Conservation (phyloP, 2,329 filamentous ascomycete genomes). For the Aspergillus intermedius region DNA sequence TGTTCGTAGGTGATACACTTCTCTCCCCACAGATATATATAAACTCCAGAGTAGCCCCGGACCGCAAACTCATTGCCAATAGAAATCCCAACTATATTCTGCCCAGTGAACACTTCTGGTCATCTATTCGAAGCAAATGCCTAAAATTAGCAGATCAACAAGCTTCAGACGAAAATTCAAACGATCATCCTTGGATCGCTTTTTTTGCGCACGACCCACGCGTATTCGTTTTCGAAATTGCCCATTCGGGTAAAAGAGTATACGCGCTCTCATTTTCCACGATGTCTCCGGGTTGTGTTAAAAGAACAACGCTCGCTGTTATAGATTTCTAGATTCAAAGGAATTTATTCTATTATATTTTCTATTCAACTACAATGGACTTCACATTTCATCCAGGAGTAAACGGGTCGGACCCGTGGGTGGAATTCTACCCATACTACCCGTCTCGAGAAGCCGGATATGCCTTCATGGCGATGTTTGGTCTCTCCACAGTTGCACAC, state of each 20-base stretch:
- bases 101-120: background rate
- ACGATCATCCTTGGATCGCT: constrained; percentile 1
- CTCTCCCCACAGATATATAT: background rate
- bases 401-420: constrained; percentile 25
- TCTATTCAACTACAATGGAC: constrained; percentile 18
- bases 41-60: background rate
- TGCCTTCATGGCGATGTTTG: constrained; percentile 32
- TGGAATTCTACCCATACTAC: constrained; percentile 33
- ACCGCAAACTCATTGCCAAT: background rate
- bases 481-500: constrained; percentile 23
- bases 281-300: background rate
- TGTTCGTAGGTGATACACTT: background rate
- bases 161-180: constrained; percentile 2
- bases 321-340: too few relatives aligned
- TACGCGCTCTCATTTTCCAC: background rate
- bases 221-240: background rate
- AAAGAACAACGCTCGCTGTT: background rate
- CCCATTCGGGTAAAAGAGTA: background rate
- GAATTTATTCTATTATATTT: background rate
- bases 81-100: background rate
- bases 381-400: constrained; percentile 24
- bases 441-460: constrained; percentile 29
- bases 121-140: background rate
- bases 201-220: background rate
- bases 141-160: background rate